Evolutionary conservation across 2,329 filamentous ascomycete genomes (phyloP).

Genomic region (Arthrobotrys sphaeroides): DNA sequence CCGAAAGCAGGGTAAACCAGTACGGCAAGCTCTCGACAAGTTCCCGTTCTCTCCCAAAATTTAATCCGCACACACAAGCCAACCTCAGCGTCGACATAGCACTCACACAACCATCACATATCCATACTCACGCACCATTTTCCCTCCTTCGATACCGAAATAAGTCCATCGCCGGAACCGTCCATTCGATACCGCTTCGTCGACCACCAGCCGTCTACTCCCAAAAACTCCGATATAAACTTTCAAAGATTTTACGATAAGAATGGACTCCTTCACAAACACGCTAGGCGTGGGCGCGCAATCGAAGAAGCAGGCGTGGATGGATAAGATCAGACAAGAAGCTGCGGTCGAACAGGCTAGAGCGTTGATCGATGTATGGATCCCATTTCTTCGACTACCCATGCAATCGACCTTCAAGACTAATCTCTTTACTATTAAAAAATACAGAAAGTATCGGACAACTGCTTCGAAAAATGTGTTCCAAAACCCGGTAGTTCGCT

Average conservation of each 20-base stretch:
- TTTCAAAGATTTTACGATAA: background rate
- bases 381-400: background rate
- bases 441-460: conserved; percentile 77
- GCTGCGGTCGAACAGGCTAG: conserved; percentile 47
- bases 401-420: background rate
- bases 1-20: background rate
- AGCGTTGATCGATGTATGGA: conserved; percentile 45
- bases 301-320: conserved; percentile 45
- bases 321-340: conserved; percentile 51
- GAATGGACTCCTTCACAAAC: conserved; percentile 33
- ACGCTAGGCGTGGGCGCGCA: conserved; percentile 21
- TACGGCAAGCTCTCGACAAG: too few species aligned
- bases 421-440: background rate
- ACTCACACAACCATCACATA: too few species aligned
- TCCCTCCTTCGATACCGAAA: too few species aligned
- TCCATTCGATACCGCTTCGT: too few species aligned
- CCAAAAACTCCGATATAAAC: background rate
- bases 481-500: conserved; percentile 74
- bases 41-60: too few species aligned
- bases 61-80: too few species aligned
- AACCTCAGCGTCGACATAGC: too few species aligned
- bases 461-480: conserved; percentile 82
- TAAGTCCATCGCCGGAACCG: too few species aligned
- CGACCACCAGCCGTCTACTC: too few species aligned
- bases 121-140: too few species aligned